Conservation (phyloP, 2,329 filamentous ascomycete genomes). For the Neopestalotiopsis rosae region DNA sequence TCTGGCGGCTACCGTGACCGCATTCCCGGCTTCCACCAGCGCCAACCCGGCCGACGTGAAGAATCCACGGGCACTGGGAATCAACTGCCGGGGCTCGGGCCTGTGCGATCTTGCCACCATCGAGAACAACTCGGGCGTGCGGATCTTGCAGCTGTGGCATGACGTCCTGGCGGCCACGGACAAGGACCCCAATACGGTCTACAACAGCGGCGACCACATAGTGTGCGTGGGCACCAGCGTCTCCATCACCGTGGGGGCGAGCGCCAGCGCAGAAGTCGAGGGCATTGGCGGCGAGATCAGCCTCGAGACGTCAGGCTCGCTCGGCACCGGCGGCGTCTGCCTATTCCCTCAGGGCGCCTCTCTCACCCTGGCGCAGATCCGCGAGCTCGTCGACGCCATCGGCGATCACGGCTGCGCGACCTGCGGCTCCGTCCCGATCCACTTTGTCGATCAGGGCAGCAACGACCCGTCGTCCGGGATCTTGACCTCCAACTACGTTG, state of each 20-base stretch:
- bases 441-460: constrained; percentile 25
- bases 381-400: constrained; percentile 23
- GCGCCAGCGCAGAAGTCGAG: constrained; percentile 19
- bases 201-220: constrained; percentile 26
- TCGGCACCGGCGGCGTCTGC: constrained; percentile 25
- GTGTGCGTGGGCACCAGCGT: constrained; percentile 24
- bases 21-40: constrained; percentile 6
- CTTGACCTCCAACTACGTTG: constrained; percentile 27
- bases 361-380: constrained; percentile 23
- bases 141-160: constrained; percentile 23
- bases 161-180: constrained; percentile 21
- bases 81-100: constrained; percentile 28
- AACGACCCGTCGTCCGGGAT: constrained; percentile 25
- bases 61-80: constrained; percentile 23
- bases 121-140: constrained; percentile 20
- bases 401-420: constrained; percentile 24
- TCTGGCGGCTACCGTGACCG: background rate
- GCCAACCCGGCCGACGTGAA: constrained; percentile 19
- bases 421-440: constrained; percentile 26
- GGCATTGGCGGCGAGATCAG: constrained; percentile 21
- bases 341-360: constrained; percentile 25
- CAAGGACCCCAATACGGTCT: constrained; percentile 21
- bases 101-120: constrained; percentile 23
- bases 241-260: constrained; percentile 22
- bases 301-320: constrained; percentile 13